Percentiles rank a stretch among this genome's conserved stretches.
phyloP scores from a whole-genome alignment of 371 early-diverging fungal species.

The Dichotomocladium elegans region DNA sequence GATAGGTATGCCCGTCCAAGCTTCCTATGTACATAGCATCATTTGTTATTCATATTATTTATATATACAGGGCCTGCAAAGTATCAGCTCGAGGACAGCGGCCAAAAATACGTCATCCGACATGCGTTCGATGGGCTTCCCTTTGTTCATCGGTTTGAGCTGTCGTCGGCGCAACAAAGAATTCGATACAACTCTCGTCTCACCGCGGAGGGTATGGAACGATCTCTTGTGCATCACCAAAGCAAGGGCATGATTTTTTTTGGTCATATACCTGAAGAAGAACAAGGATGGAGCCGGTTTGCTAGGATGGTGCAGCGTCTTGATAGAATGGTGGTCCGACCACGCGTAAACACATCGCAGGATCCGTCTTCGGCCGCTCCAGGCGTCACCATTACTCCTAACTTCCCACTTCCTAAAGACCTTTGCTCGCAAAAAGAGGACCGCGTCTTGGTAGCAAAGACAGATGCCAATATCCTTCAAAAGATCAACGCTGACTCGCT shows the following conservation, averaged over 20 bases:
- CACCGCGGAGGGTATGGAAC: slow-evolving; percentile 11
- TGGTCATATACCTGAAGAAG: slow-evolving; percentile 12
- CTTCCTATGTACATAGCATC: background rate
- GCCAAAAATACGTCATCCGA: slow-evolving; percentile 17
- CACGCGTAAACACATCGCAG: background rate
- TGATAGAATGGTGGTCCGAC: background rate
- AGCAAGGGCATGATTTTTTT: slow-evolving; percentile 10
- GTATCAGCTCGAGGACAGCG: slow-evolving; percentile 27
- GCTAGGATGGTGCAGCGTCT: background rate
- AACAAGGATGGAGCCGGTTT: slow-evolving; percentile 4
- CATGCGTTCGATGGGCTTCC: slow-evolving; percentile 46
- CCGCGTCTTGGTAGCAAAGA: slow-evolving; percentile 46
- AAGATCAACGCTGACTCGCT: slow-evolving; percentile 58
- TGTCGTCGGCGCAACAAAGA: slow-evolving; percentile 16
- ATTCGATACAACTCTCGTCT: slow-evolving; percentile 29
- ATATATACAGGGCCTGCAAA: slow-evolving; percentile 28
- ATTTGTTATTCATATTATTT: background rate
- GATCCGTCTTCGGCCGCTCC: slow-evolving; percentile 22
- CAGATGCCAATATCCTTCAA: slow-evolving; percentile 58
- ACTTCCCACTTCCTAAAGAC: slow-evolving; percentile 41
- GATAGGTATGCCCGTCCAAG: slow-evolving; percentile 21
- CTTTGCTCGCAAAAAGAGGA: background rate
- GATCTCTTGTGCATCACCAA: background rate
- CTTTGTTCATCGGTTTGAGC: slow-evolving; percentile 33
- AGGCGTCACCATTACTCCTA: slow-evolving; percentile 53